Conservation (phyloP, 192 early-diverging fungal species). For the Kappamyces sp. region DNA sequence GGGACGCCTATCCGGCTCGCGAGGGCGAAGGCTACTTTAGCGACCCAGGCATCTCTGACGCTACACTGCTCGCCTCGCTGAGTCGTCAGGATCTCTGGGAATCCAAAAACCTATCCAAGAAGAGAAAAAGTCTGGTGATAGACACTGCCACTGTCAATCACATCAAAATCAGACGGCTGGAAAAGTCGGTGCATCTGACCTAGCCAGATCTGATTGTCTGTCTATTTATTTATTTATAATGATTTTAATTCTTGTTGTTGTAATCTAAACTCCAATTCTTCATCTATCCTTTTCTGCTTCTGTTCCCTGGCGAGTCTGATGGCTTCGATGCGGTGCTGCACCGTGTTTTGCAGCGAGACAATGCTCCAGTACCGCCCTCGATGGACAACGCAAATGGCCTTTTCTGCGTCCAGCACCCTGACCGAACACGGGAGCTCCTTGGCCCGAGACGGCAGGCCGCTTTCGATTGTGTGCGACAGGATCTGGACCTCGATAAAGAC, state of each 20-base stretch:
- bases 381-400: slow-evolving; percentile 1
- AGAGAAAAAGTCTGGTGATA: slow-evolving; percentile 4
- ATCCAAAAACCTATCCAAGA: slow-evolving; percentile 2
- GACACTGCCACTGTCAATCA: not conserved
- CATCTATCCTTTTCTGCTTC: no score
- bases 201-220: slow-evolving; percentile 6
- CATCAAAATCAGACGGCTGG: slow-evolving; percentile 12
- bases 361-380: slow-evolving; percentile 8
- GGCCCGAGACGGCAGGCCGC: not conserved
- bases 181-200: slow-evolving; percentile 13
- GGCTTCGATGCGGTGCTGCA: no score
- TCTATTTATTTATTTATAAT: slow-evolving; percentile 5
- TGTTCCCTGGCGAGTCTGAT: no score
- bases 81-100: slow-evolving; percentile 6
- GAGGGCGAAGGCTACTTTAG: slow-evolving; percentile 9
- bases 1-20: not conserved
- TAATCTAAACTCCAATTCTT: no score
- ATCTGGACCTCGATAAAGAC: slow-evolving; percentile 7
- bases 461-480: not conserved
- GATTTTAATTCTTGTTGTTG: not conserved
- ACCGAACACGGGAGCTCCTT: not conserved
- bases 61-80: not conserved
- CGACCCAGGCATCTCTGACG: slow-evolving; percentile 8
- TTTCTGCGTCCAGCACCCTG: slow-evolving; percentile 10
- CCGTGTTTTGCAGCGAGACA: slow-evolving; percentile 1